These are phyloP conservation scores for Sporothrix schenckii DNA, from an alignment of 2,329 filamentous ascomycete species.

Conservation along the genomic window DNA sequence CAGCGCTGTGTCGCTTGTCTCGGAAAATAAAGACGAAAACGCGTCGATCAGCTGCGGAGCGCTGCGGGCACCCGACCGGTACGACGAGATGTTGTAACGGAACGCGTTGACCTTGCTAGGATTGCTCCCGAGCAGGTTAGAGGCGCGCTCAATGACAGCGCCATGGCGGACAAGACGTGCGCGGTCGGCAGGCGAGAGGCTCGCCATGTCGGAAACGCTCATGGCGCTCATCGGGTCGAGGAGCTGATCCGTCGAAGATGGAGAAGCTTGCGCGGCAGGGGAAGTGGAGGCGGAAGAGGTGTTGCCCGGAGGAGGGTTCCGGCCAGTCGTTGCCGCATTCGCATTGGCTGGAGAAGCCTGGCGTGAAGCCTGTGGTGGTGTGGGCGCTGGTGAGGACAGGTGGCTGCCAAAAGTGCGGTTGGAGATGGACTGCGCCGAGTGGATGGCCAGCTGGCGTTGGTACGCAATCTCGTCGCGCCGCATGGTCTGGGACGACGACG, in stretches of 20 bases:
- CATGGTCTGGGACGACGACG: conserved; percentile 72
- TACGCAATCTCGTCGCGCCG: conserved; percentile 87
- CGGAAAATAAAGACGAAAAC: conserved; percentile 80
- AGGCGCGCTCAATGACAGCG: conserved; percentile 82
- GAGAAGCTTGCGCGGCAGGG: background rate
- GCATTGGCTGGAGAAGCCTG: conserved; percentile 27
- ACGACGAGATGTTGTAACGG: conserved; percentile 77
- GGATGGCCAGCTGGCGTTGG: conserved; percentile 88
- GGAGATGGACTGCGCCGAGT: conserved; percentile 79
- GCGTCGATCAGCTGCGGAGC: conserved; percentile 80
- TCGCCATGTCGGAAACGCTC: conserved; percentile 54
- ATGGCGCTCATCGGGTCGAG: conserved; percentile 54
- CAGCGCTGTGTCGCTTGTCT: conserved; percentile 76
- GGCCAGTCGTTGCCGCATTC: background rate
- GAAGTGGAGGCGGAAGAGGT: background rate
- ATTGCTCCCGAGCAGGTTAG: conserved; percentile 78
- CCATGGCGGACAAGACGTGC: conserved; percentile 78
- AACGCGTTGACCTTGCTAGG: conserved; percentile 74
- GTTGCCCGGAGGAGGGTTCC: background rate
- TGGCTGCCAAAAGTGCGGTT: conserved; percentile 83
- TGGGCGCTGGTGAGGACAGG: conserved; percentile 61
- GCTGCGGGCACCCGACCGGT: conserved; percentile 68
- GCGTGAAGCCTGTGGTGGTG: conserved; percentile 36
- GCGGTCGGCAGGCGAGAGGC: conserved; percentile 74
- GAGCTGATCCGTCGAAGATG: conserved; percentile 31